Base-by-base conservation (phyloP, 345 rosid genomes). In the Populus alba region DNA sequence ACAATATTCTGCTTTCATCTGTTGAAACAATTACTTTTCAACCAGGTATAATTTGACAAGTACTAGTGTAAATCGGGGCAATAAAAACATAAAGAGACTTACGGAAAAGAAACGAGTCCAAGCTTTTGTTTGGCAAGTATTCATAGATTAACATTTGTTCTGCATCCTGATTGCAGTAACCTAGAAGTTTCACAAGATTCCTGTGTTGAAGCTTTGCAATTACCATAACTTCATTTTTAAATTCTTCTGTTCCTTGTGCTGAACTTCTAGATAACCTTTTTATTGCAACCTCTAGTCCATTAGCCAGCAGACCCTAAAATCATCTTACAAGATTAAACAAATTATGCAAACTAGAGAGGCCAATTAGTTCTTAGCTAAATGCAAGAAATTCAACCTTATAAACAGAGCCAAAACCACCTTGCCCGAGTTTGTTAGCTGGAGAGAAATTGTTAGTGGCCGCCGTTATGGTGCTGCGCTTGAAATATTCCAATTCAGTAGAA, bases 81-180 rank as follows among this genome's bases (percentile, higher is more conserved):
- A 31, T 0, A 31, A 9, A 31, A 0, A 15, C 16, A 3, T 6
- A 37, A 67, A 10, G 33, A 4, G n/a, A 23, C 87, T 75, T 82
- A 90, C 97, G 89, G 57, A 92, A 93, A 16, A 93, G 83, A 84
- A 89, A 87, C 75, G 72, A 73, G 76, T 92, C 95, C 3, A 92
- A 89, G 43, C 43, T 39, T 8, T 39, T 39, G 43, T 39, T 39
- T 0, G 89, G 89, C 74, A 92, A 86, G 81, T 88, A 92, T 81
- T 92, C 97, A 15, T 92, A 92, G 66, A 92, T 88, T 73, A 92
- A 87, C 86, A 92, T 91, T 87, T 87, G 81, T 61, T 91, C 91
- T 12, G 85, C 88, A 71, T 81, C 86, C n/a, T 76, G 80, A 17
- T 82, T 88, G 78, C 92, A 53, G 11, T 27, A 66, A 51, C 72